Evolutionary conservation across 805 yeast genomes (phyloP), one percentile per base, ranked within the genome.

Genomic region (Hanseniaspora vineae): DNA sequence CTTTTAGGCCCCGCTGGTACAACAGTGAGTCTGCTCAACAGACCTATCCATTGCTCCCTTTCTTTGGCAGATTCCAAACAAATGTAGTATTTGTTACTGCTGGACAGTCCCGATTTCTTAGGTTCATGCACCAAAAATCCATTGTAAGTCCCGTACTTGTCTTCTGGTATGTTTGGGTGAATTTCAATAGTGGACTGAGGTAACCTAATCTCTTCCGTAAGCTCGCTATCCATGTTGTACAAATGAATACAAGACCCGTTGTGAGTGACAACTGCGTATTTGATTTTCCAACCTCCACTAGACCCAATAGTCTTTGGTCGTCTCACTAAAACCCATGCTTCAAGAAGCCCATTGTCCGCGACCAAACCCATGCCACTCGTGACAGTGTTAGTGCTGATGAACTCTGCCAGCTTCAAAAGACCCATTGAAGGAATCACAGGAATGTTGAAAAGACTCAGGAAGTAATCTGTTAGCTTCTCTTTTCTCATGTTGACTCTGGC

Each of bases 11-110:
- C 15, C 12, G 15, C 31, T 13, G 43, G 43, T 19, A 40, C n/a
- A n/a, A 59, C 62, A 2, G 59, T 57, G 37, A 60, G 55, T 42
- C 64, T 67, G 32, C 71, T 61, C 14, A 74, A 54, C 0, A 68
- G 68, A 15, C 74, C 70, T 9, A 84, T 75, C 92, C 94, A 84
- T 10, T 66, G 66, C 55, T 82, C 89, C 49, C 90, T 72, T 57
- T 87, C 95, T 29, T 70, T 73, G 42, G 82, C 82, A 9, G 82
- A 78, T 59, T 88, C 95, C 2, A 92, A 82, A 62, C 94, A 85
- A 46, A 87, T 73, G 45, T 76, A 72, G 56, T 81, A 85, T 52
- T 72, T 78, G 1, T 76, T 74, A 31, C 56, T 50, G 35, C 59
- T 54, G 1, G 66, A 61, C 52, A 66, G 47, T 31, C 68, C 69